Evolutionary conservation across 2,329 filamentous ascomycete species (phyloP).

Genomic region (Aureobasidium sp.): DNA sequence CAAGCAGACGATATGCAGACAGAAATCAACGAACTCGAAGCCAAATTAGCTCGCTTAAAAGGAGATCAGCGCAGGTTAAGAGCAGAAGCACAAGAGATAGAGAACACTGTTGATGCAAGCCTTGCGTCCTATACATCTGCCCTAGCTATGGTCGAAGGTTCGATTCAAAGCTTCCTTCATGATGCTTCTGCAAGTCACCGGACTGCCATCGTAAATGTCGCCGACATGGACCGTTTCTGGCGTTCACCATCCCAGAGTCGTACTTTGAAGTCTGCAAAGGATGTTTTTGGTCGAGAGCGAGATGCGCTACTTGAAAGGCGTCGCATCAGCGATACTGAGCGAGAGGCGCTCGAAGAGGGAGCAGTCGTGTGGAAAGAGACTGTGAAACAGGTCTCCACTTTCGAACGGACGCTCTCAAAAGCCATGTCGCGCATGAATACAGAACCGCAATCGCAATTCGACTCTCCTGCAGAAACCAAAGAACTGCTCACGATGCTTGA

Average conservation of each 20-base stretch:
- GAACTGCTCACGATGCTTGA: conserved; percentile 47
- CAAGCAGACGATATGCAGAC: conserved; percentile 46
- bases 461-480: conserved; percentile 17
- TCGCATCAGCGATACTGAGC: conserved; percentile 51
- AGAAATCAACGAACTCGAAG: conserved; percentile 59
- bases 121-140: conserved; percentile 63
- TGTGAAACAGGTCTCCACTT: conserved; percentile 50
- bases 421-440: conserved; percentile 37
- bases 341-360: conserved; percentile 58
- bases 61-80: conserved; percentile 51
- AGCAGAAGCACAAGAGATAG: conserved; percentile 52
- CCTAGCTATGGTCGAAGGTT: conserved; percentile 55
- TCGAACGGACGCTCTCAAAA: conserved; percentile 54
- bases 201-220: neutral
- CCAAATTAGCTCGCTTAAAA: conserved; percentile 53
- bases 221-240: conserved; percentile 18
- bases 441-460: conserved; percentile 2
- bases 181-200: neutral
- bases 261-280: conserved; percentile 60
- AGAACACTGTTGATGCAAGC: conserved; percentile 60
- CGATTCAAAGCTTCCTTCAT: conserved; percentile 51
- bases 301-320: conserved; percentile 47
- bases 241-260: conserved; percentile 55
- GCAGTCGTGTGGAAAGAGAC: conserved; percentile 57
- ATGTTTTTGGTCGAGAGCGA: conserved; percentile 61